Evolutionary conservation across 768 basidiomycete species (phyloP), one percentile per base, ranked within the genome.

Genomic region (Auricularia auricula-judae): DNA sequence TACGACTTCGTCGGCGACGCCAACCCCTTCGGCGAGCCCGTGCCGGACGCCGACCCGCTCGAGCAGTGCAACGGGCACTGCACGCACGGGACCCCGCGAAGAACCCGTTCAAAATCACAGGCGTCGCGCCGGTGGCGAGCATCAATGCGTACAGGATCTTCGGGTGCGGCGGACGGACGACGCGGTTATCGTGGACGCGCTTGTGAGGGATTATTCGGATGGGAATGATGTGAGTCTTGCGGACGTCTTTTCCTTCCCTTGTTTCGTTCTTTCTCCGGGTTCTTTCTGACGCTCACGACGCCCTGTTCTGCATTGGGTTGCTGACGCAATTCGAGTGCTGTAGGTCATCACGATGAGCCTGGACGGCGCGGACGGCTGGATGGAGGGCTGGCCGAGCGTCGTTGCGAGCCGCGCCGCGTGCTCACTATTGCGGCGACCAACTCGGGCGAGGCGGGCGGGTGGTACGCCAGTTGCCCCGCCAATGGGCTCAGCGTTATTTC

Each of bases 131-230:
- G 23, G 66, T 70, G 4, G 74, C 76, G 47, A 12, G 68, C 1
- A 65, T 75, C 11, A 74, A 44, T n/a, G 63, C 62, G n/a, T 66
- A 66, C 72, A 66, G 62, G 73, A 74, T 64, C 47, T 58, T 64
- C 18, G 63, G 63, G 16, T 64, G 63, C 63, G 47, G n/a, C n/a
- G 47, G 65, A 78, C 76, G 60, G 80, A 84, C 68, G 79, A 86
- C 71, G 47, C 10, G 16, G 44, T 62, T 8, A 63, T 62, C 39
- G 42, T 66, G 16, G 36, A 64, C 29, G 66, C 66, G 18, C 29
- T 64, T 21, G 36, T 66, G 1, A 62, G 42, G 34, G 68, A 67
- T 1, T 51, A 61, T 36, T 36, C 65, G 16, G 72, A 76, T 21
- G 72, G 71, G 39, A 59, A 66, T 18, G 72, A 75, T n/a, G 71